phyloP scores from a whole-genome alignment of 1,284 basidiomycete genomes.

The Takashimella tepidaria region DNA sequence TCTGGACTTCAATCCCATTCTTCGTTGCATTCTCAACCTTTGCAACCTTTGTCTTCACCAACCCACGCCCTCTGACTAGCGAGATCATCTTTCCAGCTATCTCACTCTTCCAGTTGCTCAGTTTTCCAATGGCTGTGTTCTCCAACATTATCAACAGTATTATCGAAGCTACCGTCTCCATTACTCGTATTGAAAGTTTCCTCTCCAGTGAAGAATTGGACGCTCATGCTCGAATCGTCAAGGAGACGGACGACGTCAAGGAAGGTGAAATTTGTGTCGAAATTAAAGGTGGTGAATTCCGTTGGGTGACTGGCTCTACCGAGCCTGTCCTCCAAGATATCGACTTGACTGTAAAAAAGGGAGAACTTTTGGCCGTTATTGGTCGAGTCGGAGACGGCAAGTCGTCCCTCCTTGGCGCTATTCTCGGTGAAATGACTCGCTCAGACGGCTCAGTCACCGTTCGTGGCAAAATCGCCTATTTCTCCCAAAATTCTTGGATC shows the following conservation, averaged over 20 bases:
- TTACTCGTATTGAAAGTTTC: slow-evolving; percentile 72
- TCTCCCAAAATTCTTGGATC: slow-evolving; percentile 85
- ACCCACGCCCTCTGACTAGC: slow-evolving; percentile 69
- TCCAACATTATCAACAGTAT: slow-evolving; percentile 48
- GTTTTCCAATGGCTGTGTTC: slow-evolving; percentile 74
- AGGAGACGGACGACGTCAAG: slow-evolving; percentile 43
- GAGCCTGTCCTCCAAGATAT: slow-evolving; percentile 71
- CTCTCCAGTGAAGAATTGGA: slow-evolving; percentile 76
- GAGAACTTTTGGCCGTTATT: slow-evolving; percentile 79
- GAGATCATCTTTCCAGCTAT: slow-evolving; percentile 94
- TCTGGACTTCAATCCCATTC: slow-evolving; percentile 48
- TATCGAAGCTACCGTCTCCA: slow-evolving; percentile 68
- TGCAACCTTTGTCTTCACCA: slow-evolving; percentile 68
- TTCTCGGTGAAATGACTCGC: slow-evolving; percentile 78
- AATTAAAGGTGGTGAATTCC: slow-evolving; percentile 69
- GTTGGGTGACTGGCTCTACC: slow-evolving; percentile 59
- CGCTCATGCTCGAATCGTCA: slow-evolving; percentile 58
- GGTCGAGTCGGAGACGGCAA: slow-evolving; percentile 93
- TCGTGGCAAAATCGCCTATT: slow-evolving; percentile 77
- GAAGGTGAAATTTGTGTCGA: slow-evolving; percentile 66
- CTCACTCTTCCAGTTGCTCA: slow-evolving; percentile 85
- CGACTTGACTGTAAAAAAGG: slow-evolving; percentile 68
- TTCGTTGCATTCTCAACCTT: slow-evolving; percentile 83
- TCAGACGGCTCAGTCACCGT: slow-evolving; percentile 67
- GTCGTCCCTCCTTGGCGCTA: slow-evolving; percentile 50